phyloP scores from a whole-genome alignment of 768 basidiomycete genomes.

The Termitomyces sp. region DNA sequence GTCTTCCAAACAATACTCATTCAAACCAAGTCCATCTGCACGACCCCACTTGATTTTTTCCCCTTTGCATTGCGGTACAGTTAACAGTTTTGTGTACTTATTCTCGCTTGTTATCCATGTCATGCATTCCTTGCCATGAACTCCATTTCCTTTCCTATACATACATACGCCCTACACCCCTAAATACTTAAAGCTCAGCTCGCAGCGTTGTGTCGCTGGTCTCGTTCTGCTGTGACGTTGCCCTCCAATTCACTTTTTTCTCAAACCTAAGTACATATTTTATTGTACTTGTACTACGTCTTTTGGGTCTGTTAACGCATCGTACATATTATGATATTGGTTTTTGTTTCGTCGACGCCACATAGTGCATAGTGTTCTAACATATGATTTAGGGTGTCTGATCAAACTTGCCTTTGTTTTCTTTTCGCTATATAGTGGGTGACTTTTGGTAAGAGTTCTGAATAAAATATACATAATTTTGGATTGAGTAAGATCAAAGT shows the following conservation, averaged over 20 bases:
- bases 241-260: neutral
- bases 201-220: conserved; percentile 1
- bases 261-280: neutral
- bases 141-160: neutral
- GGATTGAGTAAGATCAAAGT: too few relatives aligned
- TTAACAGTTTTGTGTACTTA: conserved; percentile 7
- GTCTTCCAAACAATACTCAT: neutral
- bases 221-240: conserved; percentile 2
- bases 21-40: conserved; percentile 4
- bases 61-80: conserved; percentile 11
- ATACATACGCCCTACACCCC: neutral
- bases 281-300: conserved; percentile 18
- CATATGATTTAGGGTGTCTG: conserved; percentile 2
- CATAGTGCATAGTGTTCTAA: neutral
- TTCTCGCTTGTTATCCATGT: conserved; percentile 8
- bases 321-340: conserved; percentile 1
- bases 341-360: neutral
- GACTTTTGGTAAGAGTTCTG: too few relatives aligned
- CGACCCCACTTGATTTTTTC: neutral
- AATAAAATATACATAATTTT: too few relatives aligned
- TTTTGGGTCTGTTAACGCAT: conserved; percentile 13
- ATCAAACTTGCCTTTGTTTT: too few relatives aligned
- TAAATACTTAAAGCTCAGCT: neutral
- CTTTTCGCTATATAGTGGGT: too few relatives aligned
- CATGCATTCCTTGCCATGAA: neutral